Conservation (phyloP, 192 early-diverging fungal species). For the Podila minutissima region DNA sequence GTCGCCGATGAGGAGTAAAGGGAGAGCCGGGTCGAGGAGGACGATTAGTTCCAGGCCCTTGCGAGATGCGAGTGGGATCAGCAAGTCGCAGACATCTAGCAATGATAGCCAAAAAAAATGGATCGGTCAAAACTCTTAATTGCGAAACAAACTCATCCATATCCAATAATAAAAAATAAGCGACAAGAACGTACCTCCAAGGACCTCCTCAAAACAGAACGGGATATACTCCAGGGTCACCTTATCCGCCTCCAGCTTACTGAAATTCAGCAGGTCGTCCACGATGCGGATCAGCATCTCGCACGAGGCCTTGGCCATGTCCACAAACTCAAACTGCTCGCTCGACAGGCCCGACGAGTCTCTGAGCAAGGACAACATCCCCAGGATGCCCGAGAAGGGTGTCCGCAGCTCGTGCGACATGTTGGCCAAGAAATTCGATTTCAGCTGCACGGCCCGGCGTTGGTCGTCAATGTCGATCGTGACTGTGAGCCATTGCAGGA, state of each 20-base stretch:
- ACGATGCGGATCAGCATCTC: conserved; percentile 62
- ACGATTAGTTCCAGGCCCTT: conserved; percentile 69
- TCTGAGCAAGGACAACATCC: conserved; percentile 57
- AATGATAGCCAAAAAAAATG: not conserved
- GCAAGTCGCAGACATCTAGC: conserved; percentile 60
- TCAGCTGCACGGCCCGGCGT: conserved; percentile 52
- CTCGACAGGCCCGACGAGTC: conserved; percentile 50
- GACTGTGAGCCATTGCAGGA: conserved; percentile 44
- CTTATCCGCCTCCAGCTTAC: conserved; percentile 60
- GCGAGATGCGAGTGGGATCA: conserved; percentile 69
- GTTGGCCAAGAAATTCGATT: conserved; percentile 75
- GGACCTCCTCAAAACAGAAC: conserved; percentile 53
- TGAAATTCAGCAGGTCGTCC: conserved; percentile 61
- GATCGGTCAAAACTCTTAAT: not conserved
- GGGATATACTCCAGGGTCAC: conserved; percentile 56
- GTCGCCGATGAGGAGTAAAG: conserved; percentile 70
- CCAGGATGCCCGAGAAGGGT: conserved; percentile 61
- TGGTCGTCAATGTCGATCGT: conserved; percentile 50
- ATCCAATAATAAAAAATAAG: not conserved
- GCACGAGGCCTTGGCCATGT: conserved; percentile 60
- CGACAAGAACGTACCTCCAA: conserved; percentile 40
- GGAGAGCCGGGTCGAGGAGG: conserved; percentile 64
- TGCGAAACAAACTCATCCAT: not conserved
- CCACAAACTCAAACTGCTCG: conserved; percentile 62
- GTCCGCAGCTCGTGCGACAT: conserved; percentile 86